phyloP scores from a whole-genome alignment of 164 flowering plant species.

The Macadamia tetraphylla region DNA sequence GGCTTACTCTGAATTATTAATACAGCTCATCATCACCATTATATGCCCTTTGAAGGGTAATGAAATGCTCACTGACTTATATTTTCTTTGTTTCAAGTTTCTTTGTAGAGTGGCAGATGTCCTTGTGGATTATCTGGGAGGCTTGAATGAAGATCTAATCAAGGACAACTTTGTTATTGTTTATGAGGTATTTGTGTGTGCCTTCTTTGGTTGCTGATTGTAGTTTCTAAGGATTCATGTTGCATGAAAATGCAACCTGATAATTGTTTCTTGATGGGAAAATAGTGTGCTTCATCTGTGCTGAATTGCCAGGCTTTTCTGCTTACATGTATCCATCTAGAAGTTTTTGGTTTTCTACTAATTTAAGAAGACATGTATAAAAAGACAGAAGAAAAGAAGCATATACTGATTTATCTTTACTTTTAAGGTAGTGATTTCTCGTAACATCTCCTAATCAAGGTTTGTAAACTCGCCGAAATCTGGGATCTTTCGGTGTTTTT shows the following conservation, averaged over 20 bases:
- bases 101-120: slow-evolving; percentile 96
- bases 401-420: too few relatives aligned
- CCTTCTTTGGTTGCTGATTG: neutral
- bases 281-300: neutral
- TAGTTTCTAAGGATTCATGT: neutral
- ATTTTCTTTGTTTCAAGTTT: slow-evolving; percentile 44
- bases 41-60: neutral
- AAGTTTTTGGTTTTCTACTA: neutral
- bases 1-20: neutral
- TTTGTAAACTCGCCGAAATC: too few relatives aligned
- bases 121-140: slow-evolving; percentile 83
- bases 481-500: too few relatives aligned
- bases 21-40: too few relatives aligned
- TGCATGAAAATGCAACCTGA: neutral
- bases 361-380: neutral
- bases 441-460: too few relatives aligned
- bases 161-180: slow-evolving; percentile 97
- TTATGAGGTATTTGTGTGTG: slow-evolving; percentile 67
- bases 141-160: slow-evolving; percentile 83
- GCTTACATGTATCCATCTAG: neutral
- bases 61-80: neutral
- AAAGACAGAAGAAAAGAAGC: too few relatives aligned
- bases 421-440: too few relatives aligned
- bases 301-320: neutral
- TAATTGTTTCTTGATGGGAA: neutral